phyloP scores from a whole-genome alignment of 106 monocot species.

The Dactylorhiza incarnata region DNA sequence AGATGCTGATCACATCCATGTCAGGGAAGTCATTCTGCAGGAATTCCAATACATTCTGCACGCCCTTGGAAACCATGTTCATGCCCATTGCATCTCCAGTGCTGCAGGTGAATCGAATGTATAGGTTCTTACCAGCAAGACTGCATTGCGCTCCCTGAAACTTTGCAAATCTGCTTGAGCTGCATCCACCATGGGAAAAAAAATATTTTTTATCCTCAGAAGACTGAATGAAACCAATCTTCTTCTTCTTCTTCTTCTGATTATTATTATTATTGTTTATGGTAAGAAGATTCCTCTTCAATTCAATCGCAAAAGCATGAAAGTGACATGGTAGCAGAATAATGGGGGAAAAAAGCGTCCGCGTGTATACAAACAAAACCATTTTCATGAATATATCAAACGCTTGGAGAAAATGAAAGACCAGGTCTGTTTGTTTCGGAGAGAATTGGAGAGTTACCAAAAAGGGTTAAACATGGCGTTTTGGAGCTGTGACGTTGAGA shows the following conservation, averaged over 20 bases:
- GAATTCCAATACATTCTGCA: constrained; percentile 76
- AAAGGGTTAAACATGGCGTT: no score
- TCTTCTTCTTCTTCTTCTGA: no score
- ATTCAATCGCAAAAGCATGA: neutral
- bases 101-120: constrained; percentile 70
- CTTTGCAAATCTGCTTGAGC: constrained; percentile 79
- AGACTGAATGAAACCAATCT: no score
- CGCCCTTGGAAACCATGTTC: constrained; percentile 97
- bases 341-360: neutral
- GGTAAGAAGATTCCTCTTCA: no score
- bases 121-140: constrained; percentile 77
- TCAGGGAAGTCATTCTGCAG: constrained; percentile 69
- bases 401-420: neutral
- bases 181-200: constrained; percentile 13
- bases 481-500: no score
- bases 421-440: no score
- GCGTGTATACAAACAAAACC: neutral
- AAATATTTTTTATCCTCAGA: no score
- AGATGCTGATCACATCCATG: constrained; percentile 84
- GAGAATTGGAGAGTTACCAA: no score
- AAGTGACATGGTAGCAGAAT: neutral
- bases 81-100: constrained; percentile 98
- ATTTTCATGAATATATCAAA: neutral
- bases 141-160: constrained; percentile 60
- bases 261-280: no score